Evolutionary conservation across 495 filamentous ascomycete species (phyloP), one percentile per base, ranked within the genome.

Genomic region (Saxophila tyrrhenica): DNA sequence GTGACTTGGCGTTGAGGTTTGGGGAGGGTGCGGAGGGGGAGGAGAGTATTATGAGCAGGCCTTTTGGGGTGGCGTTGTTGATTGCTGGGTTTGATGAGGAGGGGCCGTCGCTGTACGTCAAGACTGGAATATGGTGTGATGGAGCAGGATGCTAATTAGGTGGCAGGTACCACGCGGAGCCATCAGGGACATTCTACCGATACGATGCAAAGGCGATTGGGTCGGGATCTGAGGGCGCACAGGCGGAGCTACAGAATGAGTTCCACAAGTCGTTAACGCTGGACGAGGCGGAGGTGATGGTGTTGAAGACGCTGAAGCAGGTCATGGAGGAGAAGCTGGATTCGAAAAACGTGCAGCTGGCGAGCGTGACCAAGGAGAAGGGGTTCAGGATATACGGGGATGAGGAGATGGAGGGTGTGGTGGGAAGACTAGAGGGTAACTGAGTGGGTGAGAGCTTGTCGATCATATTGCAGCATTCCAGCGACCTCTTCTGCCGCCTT

Each of bases 241-340:
- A 98, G 72, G 92, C 91, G 8, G 92, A 97, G 70, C 73, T 98
- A 70, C 92, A 98, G 72, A 95, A 95, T 60, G 92, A 96, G 70
- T 98, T 94, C 66, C 92, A 98, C 74, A 95, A 91, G 76, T 96
- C 91, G 44, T 77, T 98, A 60, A 95, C 91, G 50, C 85, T 98
- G 56, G 73, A 78, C 46, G 92, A 98, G 69, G 92, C 92, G 20
- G 92, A 98, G 72, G 86, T 88, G 1, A 73, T 98, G 60, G 94
- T 97, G 29, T 75, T 98, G 61, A 96, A 96, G 81, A 98, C 92
- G 38, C 71, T 98, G 69, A 98, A 98, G 78, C 92, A 98, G 74
- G 92, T 98, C 50, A 98, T 98, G 92, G 92, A 98, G 74, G 92
- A 98, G 81, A 98, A 97, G 76, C 79, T 98, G 50, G 92, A 98